These are phyloP conservation scores for Colletotrichum cuscutae DNA, from an alignment of 2,329 filamentous ascomycete species.

Conservation along the genomic window DNA sequence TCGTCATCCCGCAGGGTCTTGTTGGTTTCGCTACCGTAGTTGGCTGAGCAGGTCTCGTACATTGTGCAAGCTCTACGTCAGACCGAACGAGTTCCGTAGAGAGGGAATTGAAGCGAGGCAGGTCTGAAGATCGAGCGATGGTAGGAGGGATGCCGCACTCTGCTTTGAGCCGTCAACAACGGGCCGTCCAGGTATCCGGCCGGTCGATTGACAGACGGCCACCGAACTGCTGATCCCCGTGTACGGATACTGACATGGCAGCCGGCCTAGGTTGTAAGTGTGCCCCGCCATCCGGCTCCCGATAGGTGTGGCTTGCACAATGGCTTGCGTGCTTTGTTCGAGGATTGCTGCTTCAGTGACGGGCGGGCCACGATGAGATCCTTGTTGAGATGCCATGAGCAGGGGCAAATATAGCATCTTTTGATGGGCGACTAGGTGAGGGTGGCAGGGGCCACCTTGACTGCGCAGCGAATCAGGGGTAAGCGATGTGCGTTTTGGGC, in stretches of 20 bases:
- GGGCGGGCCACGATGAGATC: not conserved
- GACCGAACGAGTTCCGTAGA: not conserved
- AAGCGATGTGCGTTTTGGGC: slow-evolving; percentile 3
- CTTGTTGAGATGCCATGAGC: slow-evolving; percentile 16
- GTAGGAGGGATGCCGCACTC: not conserved
- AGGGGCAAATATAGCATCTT: slow-evolving; percentile 10
- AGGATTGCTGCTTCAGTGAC: slow-evolving; percentile 24
- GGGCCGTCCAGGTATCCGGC: not conserved
- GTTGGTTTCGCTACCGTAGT: not conserved
- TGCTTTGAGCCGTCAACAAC: not conserved
- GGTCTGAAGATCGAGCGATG: not conserved
- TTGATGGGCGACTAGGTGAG: slow-evolving; percentile 5
- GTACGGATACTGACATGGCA: not conserved
- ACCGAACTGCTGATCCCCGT: not conserved
- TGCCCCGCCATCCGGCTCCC: not conserved
- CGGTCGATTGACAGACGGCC: not conserved
- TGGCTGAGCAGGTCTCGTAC: not conserved
- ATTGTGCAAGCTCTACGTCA: not conserved
- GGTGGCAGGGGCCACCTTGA: slow-evolving; percentile 18
- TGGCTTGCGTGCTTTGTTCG: slow-evolving; percentile 29
- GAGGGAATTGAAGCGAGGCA: not conserved
- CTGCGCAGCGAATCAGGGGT: slow-evolving; percentile 16
- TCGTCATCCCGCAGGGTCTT: not conserved
- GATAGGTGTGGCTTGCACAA: slow-evolving; percentile 31
- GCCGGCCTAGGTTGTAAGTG: not conserved